A percentile compares a stretch with the other conserved stretches of the same genome.
Conservation (phyloP, 306 rosid species). For the Ormosia emarginata region DNA sequence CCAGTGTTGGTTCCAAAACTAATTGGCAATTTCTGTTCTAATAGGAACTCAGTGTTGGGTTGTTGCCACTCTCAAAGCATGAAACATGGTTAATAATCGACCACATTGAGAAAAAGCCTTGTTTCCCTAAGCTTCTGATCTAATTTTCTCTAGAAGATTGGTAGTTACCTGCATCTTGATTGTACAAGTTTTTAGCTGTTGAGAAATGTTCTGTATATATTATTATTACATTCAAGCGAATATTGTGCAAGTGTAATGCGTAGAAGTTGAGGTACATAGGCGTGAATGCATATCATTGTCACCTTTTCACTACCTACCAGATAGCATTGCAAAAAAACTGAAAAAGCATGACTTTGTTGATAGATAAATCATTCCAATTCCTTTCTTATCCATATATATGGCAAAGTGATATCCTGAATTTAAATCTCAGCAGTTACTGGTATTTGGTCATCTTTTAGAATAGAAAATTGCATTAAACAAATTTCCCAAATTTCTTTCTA, state of each 20-base stretch:
- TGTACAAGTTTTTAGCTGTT: slow-evolving; percentile 3
- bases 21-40: neutral
- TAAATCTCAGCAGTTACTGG: neutral
- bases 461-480: neutral
- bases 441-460: neutral
- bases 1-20: neutral
- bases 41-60: neutral
- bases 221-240: neutral
- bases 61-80: neutral
- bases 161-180: slow-evolving; percentile 20
- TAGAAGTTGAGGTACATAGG: neutral
- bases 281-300: neutral
- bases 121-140: neutral
- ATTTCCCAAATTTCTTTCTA: neutral
- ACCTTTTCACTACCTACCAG: neutral
- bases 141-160: neutral
- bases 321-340: neutral
- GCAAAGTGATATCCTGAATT: neutral
- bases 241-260: neutral
- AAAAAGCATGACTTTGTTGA: neutral
- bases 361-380: neutral
- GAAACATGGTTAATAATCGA: neutral
- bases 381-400: neutral
- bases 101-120: neutral
- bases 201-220: slow-evolving; percentile 23